These are phyloP conservation scores for Penicillium soppii DNA, from an alignment of 495 filamentous ascomycete genomes.

Conservation along the genomic window DNA sequence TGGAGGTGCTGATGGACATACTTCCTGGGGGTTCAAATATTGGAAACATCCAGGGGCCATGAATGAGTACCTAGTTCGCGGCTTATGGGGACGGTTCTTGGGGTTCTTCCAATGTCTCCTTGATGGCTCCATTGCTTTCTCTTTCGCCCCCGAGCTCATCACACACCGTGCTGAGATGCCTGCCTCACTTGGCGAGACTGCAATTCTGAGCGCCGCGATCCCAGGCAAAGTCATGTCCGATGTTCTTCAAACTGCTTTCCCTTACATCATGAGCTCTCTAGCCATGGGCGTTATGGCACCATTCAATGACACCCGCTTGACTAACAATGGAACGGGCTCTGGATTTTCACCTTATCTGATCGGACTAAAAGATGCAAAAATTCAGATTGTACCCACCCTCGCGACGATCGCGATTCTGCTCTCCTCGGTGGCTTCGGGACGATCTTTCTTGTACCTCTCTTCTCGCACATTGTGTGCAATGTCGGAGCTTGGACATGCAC, in stretches of 20 bases:
- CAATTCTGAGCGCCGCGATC: conserved; percentile 16
- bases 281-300: conserved; percentile 56
- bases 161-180: conserved; percentile 51
- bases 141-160: conserved; percentile 55
- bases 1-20: conserved; percentile 61
- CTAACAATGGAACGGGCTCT: conserved; percentile 50
- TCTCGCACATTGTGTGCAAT: conserved; percentile 52
- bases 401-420: conserved; percentile 71
- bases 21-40: conserved; percentile 72
- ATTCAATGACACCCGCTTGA: conserved; percentile 53
- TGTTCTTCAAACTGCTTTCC: conserved; percentile 42
- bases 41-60: conserved; percentile 75
- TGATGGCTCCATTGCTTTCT: conserved; percentile 51
- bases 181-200: conserved; percentile 26
- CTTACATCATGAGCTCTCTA: conserved; percentile 61
- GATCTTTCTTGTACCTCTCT: conserved; percentile 58
- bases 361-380: conserved; percentile 42
- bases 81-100: conserved; percentile 61
- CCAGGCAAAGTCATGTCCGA: conserved; percentile 18
- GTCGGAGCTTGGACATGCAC: conserved; percentile 48
- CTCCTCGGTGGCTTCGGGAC: conserved; percentile 67
- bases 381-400: conserved; percentile 58
- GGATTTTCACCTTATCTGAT: conserved; percentile 38
- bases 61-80: conserved; percentile 58
- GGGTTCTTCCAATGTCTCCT: conserved; percentile 70